These are phyloP conservation scores for Penicillium fuscoglaucum DNA, from an alignment of 2,329 filamentous ascomycete genomes.

Conservation along the genomic window DNA sequence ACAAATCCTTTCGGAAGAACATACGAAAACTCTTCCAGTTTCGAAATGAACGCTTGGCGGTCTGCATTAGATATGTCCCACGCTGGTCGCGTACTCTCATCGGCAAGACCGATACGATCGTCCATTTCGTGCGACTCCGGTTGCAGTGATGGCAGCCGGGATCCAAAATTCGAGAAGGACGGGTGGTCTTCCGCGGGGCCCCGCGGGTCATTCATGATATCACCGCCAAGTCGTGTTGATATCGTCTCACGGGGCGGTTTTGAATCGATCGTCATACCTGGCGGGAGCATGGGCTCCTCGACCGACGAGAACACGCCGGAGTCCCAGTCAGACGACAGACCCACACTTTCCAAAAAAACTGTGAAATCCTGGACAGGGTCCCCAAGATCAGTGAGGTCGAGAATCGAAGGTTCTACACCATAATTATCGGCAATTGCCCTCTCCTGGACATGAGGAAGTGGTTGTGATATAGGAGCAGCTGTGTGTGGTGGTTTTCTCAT, in stretches of 20 bases:
- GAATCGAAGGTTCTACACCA: conserved; percentile 47
- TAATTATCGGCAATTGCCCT: conserved; percentile 45
- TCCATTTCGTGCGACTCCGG: conserved; percentile 49
- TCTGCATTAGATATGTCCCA: conserved; percentile 52
- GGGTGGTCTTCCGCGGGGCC: conserved; percentile 42
- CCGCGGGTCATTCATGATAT: conserved; percentile 43
- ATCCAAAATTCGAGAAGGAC: conserved; percentile 52
- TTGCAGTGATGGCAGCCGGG: conserved; percentile 49
- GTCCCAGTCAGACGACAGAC: conserved; percentile 52
- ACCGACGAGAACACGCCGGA: conserved; percentile 48
- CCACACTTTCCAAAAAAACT: conserved; percentile 51
- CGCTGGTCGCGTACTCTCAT: conserved; percentile 46
- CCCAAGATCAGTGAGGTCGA: conserved; percentile 48
- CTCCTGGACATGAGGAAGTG: conserved; percentile 37
- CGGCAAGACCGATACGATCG: conserved; percentile 43
- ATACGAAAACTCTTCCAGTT: conserved; percentile 48
- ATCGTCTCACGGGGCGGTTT: conserved; percentile 36
- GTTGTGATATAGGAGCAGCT: conserved; percentile 36
- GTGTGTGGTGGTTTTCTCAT: conserved; percentile 38
- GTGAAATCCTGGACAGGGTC: conserved; percentile 53
- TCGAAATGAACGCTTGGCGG: conserved; percentile 46
- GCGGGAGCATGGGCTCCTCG: conserved; percentile 42
- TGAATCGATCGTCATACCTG: conserved; percentile 38
- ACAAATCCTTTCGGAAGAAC: conserved; percentile 50
- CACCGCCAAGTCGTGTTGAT: conserved; percentile 40